These are phyloP conservation scores for Fraxinus quadrangulata DNA, from an alignment of 257 asterid genomes.

Conservation along the genomic window DNA sequence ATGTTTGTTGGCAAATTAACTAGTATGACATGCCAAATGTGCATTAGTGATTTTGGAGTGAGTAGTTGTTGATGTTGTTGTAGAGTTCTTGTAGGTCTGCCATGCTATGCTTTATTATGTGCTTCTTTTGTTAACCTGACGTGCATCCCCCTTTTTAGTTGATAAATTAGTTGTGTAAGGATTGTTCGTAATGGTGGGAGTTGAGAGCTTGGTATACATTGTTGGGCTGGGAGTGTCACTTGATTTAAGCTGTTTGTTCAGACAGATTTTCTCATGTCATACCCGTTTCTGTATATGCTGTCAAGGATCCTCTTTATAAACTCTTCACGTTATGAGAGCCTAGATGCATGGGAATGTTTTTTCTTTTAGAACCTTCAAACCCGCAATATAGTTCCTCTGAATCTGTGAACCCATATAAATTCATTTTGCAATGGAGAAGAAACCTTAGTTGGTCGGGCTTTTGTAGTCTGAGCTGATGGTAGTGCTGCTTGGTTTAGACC, in stretches of 20 bases:
- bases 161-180: neutral
- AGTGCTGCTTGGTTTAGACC: neutral
- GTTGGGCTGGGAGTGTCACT: neutral
- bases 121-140: neutral
- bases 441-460: conserved; percentile 5
- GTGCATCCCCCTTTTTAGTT: neutral
- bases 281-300: neutral
- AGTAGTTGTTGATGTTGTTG: conserved; percentile 6
- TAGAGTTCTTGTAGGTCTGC: neutral
- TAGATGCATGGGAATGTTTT: neutral
- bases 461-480: conserved; percentile 3
- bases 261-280: neutral
- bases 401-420: neutral
- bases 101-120: neutral
- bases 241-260: neutral
- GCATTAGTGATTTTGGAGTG: conserved; percentile 5
- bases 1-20: neutral
- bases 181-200: neutral
- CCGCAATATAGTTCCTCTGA: neutral
- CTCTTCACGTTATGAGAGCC: neutral
- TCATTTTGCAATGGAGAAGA: neutral
- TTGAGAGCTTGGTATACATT: conserved; percentile 5
- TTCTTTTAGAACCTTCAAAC: neutral
- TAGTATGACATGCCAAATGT: neutral
- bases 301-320: neutral